Base-by-base conservation (phyloP, 257 asterid genomes). In the Petunia secreta region DNA sequence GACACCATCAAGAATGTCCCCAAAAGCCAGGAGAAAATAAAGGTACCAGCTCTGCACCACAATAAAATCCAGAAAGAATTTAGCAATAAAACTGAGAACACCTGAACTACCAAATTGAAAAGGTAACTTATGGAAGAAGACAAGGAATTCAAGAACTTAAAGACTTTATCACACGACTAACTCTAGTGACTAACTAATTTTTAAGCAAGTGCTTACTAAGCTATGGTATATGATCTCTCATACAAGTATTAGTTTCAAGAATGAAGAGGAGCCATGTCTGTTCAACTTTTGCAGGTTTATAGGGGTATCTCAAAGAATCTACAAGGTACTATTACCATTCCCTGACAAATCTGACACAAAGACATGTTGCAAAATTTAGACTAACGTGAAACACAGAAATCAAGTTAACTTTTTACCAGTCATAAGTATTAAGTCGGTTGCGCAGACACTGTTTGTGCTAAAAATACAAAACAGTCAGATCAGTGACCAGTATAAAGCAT, bases 1-100 rank as follows among this genome's bases (percentile, higher is more conserved):
- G 98, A 93, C 48, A 93, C 98, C 97, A 95, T 95, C 88, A 95
- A 73, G 86, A 95, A 93, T 25, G 99, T 94, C 71, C 99, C 99
- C n/a, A 94, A 63, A 79, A 96, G 90, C 99, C 99, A 96, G 44
- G 98, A 89, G 76, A 94, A 48, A 75, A 86, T 83, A 77, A 96
- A 96, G 78, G 92, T 82, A 79, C 97, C 98, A 39, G 91, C 95
- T 91, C 99, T 96, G 98, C 84, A 84, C 13, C 78, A 50, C 48
- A 57, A 3, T 40, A 60, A 57, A 55, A 16, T 5, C 34, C 68
- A 53, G 78, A 75, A 63, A 37, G 54, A 66, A 54, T 63, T 62
- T 38, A 83, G 86, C 16, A 78, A 73, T 50, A 50, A 50, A 73
- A 36, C 46, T 10, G 60, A 34, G 62, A 48, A 36, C 62, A 73